Evolutionary conservation across 1,284 basidiomycete species (phyloP), one percentile per base, ranked within the genome.

Genomic region (Inonotus hispidus): DNA sequence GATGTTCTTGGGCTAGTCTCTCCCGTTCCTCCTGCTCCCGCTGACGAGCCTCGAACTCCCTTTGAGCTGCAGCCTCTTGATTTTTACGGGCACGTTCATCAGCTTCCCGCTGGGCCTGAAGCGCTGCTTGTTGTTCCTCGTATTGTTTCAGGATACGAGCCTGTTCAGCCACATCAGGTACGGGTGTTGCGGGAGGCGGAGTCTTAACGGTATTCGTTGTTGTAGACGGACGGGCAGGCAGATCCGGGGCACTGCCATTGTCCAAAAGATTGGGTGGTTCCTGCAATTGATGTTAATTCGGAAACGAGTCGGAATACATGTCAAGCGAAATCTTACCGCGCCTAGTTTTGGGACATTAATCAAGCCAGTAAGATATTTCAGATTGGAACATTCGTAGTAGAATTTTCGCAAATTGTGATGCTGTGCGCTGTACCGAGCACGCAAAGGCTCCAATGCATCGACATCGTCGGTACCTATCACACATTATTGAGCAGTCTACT

Each of bases 331-430:
- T 69, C 79, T 63, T 68, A 92, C 92, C 71, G 93, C 88, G 45
- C 93, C 95, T 23, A 98, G 82, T 72, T 97, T 98, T 19, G 95
- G 95, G 0, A 98, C 94, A 71, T 97, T 98, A 71, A 98, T 96
- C 21, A 98, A 80, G 47, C 93, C 92, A 14, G 95, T 98, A 54
- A 98, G 78, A 72, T 96, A 98, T 73, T 96, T 97, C 67, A 98
- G 82, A 74, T 97, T 97, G 16, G 93, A 95, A 71, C 95, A 98
- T 72, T 98, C 95, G 72, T 97, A 98, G 77, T 97, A 98, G 77
- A 96, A 98, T 72, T 95, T 93, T 65, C 95, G 87, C 7, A 98
- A 81, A 67, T 85, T 88, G 70, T 93, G 88, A 70, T 98, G 95
- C 69, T 98, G 95, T 38, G 89, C 81, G 67, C 84, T 87, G 76